These are phyloP conservation scores for Breynia disticha DNA, from an alignment of 441 rosid species.

Conservation along the genomic window DNA sequence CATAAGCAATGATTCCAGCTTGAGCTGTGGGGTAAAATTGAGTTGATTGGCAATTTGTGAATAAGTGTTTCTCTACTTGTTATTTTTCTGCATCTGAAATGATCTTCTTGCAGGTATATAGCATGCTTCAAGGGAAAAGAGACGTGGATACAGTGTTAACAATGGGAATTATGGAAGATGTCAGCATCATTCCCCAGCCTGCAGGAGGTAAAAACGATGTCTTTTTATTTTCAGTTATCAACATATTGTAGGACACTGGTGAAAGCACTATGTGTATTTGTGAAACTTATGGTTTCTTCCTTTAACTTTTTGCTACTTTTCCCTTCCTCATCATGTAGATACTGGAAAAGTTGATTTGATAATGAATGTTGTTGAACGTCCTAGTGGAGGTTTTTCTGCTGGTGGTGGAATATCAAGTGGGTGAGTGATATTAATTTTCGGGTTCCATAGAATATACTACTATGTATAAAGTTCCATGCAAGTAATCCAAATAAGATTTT, in stretches of 20 bases:
- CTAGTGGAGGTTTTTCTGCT: slow-evolving; percentile 91
- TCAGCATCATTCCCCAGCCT: slow-evolving; percentile 86
- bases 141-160: slow-evolving; percentile 77
- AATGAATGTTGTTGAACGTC: slow-evolving; percentile 90
- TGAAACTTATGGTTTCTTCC: neutral
- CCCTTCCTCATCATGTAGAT: slow-evolving; percentile 22
- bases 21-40: neutral
- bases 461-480: too few species aligned
- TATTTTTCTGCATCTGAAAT: neutral
- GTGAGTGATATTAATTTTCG: slow-evolving; percentile 29
- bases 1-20: neutral
- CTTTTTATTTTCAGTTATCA: neutral
- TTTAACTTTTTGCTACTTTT: neutral
- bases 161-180: slow-evolving; percentile 92
- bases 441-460: slow-evolving; percentile 2
- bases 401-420: slow-evolving; percentile 95
- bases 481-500: neutral
- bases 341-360: slow-evolving; percentile 79
- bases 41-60: neutral
- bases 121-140: slow-evolving; percentile 93
- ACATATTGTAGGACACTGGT: too few species aligned
- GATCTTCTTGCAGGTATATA: slow-evolving; percentile 51
- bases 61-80: neutral
- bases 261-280: neutral
- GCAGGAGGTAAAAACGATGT: slow-evolving; percentile 68